Base-by-base conservation (phyloP, 108 stramenopile genomes). In the Cylindrotheca closterium region DNA sequence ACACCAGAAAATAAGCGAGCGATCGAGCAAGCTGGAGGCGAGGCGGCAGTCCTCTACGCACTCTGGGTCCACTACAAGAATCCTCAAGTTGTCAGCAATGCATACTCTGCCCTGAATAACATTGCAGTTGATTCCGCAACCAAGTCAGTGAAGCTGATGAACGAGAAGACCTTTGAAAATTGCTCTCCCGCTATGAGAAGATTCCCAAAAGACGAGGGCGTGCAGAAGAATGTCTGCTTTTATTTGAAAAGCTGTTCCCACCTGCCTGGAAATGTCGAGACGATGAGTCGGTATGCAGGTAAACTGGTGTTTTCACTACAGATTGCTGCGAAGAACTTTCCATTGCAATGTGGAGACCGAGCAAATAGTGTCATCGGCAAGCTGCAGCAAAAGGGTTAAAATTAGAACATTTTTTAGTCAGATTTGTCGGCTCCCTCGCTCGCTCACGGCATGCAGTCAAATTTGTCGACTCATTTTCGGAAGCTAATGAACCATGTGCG, bases 191-290 rank as follows among this genome's bases (percentile, higher is more conserved):
- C 72, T 23, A 75, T 75, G 74, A 42, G 21, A 33, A 50, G 47
- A 19, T 63, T 59, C 55, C 56, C 67, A 5, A 58, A 54, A 27
- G 67, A 75, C 47, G 61, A 51, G 28, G 30, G n/a, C 22, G 34
- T 75, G 7, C 67, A 68, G 51, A 75, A 63, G 31, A 68, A 68
- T 42, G 66, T 60, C 2, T 62, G 60, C 30, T 75, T 75, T 45
- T 63, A 64, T 29, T 45, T 75, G 37, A 75, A 75, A 28, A 75
- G 52, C 27, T 68, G 52, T 46, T 58, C 74, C 0, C 68, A 66
- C 30, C 0, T 52, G 7, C 55, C 74, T 3, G 45, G 31, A 12
- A 75, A 67, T 42, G 30, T 68, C 1, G 46, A 30, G 2, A 53
- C 63, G 61, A 68, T 75, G 60, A 54, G 26, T 3, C 30, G 4